A percentile compares a stretch with the other conserved stretches of the same genome.
Evolutionary conservation across 306 rosid genomes (phyloP).

Genomic region (Cucumis melo): DNA sequence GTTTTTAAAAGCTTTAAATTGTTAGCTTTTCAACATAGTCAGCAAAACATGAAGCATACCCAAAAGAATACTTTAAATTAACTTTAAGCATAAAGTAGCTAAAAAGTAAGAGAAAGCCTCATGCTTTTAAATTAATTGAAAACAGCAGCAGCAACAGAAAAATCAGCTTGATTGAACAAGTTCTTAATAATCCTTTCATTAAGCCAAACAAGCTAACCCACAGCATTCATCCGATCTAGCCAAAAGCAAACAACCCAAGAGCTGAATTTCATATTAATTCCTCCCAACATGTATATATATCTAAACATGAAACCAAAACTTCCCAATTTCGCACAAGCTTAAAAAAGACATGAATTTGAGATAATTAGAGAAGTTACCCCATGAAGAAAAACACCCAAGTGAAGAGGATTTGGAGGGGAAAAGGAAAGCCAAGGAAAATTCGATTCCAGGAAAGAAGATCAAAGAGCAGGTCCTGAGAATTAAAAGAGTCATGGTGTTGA

Average conservation of each 20-base stretch:
- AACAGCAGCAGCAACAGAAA: background rate
- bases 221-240: background rate
- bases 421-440: conserved; percentile 6
- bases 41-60: background rate
- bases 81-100: background rate
- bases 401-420: conserved; percentile 2
- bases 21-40: background rate
- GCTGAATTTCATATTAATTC: background rate
- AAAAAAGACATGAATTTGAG: background rate
- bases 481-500: conserved; percentile 1
- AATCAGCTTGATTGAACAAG: background rate
- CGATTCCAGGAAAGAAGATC: conserved; percentile 21
- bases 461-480: conserved; percentile 14
- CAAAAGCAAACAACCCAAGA: background rate
- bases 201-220: background rate
- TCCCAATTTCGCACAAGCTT: background rate
- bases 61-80: background rate
- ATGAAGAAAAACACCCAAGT: conserved; percentile 30
- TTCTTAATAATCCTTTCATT: background rate
- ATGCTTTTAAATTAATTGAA: background rate
- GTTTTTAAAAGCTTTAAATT: background rate
- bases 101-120: background rate
- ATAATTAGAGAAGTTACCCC: conserved; percentile 38
- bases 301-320: background rate
- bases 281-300: background rate